Percentiles rank a stretch among this genome's conserved stretches.
These are phyloP conservation scores for Sarcomyxa edulis DNA, from an alignment of 768 basidiomycete species.

Conservation along the genomic window DNA sequence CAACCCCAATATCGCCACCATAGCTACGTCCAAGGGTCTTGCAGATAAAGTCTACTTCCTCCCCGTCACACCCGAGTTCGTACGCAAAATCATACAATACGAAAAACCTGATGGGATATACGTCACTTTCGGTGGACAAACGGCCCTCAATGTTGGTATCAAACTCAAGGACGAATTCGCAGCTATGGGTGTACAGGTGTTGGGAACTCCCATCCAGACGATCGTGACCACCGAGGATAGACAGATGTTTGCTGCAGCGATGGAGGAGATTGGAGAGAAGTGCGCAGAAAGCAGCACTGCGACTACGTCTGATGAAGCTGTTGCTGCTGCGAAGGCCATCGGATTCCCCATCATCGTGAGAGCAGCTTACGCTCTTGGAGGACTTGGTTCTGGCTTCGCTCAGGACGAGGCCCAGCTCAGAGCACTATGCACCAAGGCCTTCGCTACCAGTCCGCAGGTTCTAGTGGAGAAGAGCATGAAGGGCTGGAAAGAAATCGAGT, in stretches of 20 bases:
- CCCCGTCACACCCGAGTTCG: conserved; percentile 96
- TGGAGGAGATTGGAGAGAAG: conserved; percentile 94
- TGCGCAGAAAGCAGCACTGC: conserved; percentile 90
- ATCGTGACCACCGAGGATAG: conserved; percentile 97
- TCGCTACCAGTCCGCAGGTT: conserved; percentile 96
- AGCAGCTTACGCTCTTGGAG: conserved; percentile 94
- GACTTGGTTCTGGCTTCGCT: conserved; percentile 95
- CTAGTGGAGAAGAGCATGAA: conserved; percentile 99
- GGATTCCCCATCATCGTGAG: conserved; percentile 96
- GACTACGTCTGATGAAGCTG: conserved; percentile 79
- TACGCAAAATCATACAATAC: conserved; percentile 96
- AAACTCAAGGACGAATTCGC: conserved; percentile 97
- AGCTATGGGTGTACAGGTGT: conserved; percentile 82
- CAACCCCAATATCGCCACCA: conserved; percentile 99
- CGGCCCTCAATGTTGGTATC: conserved; percentile 94
- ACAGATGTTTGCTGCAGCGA: conserved; percentile 88
- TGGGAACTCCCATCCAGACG: conserved; percentile 95
- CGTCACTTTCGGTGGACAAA: conserved; percentile 97
- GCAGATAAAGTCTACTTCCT: conserved; percentile 99
- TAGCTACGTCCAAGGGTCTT: conserved; percentile 93
- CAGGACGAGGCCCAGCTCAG: conserved; percentile 86
- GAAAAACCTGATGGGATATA: conserved; percentile 99
- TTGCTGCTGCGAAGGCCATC: conserved; percentile 75
- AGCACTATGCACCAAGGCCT: conserved; percentile 88
- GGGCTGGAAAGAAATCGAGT: conserved; percentile 99